Evolutionary conservation across 2,329 filamentous ascomycete genomes (phyloP).

Genomic region (Ilyonectria mors-panacis): DNA sequence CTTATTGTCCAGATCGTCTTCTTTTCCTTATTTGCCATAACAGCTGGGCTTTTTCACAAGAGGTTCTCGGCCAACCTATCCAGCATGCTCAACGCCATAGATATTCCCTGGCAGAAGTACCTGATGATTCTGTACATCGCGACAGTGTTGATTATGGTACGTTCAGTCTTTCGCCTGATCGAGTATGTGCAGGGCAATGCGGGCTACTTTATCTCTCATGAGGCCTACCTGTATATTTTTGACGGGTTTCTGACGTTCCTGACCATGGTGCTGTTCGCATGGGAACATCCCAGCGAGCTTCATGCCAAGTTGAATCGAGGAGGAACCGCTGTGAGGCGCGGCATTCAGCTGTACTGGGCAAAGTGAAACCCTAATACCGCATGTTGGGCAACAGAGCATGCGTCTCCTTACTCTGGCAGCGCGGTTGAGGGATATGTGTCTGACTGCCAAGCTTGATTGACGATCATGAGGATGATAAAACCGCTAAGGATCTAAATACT

Average conservation of each 20-base stretch:
- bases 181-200: constrained; percentile 54
- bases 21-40: constrained; percentile 65
- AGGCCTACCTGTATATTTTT: constrained; percentile 53
- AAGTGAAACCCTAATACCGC: neutral
- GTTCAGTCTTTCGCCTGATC: constrained; percentile 56
- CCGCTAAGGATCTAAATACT: no score
- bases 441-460: no score
- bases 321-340: constrained; percentile 11
- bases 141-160: constrained; percentile 53
- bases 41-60: constrained; percentile 60
- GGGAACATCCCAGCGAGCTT: constrained; percentile 18
- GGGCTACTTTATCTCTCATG: constrained; percentile 52
- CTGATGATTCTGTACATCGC: constrained; percentile 35
- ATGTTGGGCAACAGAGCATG: no score
- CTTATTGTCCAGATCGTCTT: constrained; percentile 67
- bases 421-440: no score
- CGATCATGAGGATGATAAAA: no score
- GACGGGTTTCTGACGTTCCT: constrained; percentile 52
- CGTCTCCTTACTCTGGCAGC: no score
- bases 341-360: constrained; percentile 11
- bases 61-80: constrained; percentile 24
- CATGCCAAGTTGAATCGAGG: constrained; percentile 15
- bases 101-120: constrained; percentile 48
- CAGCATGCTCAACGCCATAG: neutral
- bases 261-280: constrained; percentile 38